Evolutionary conservation across 306 rosid genomes (phyloP), one percentile per base, ranked within the genome.

Genomic region (Vigna reflexopilosa): DNA sequence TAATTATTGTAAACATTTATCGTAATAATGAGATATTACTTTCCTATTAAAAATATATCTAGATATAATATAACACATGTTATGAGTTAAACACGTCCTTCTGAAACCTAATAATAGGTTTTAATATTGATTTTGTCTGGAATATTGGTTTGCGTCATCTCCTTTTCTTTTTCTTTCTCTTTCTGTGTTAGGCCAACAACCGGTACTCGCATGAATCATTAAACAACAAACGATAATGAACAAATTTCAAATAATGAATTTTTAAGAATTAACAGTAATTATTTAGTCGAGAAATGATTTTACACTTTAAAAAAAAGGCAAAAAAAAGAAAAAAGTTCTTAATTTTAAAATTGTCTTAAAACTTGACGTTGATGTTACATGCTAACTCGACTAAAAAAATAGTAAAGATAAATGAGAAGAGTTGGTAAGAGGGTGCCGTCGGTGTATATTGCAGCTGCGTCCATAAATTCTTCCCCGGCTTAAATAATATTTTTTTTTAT

Each of bases 121-220:
- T 12, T 59, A 68, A 58, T 75, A 12, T 59, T 42, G 32, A 40
- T 75, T 34, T 48, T 32, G 22, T 50, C 51, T 67, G 72, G 76
- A 61, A 67, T 54, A 40, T 80, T 80, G 61, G 86, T 17, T 15
- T 40, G 67, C 70, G 70, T 75, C 70, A 47, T 56, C 66, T 6
- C 0, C 6, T 70, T 69, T 17, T n/a, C 15, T 24, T 24, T 24
- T 24, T 24, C 26, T 24, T 2, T 24, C 1, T 24, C 3, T 24
- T 2, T 36, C 61, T 79, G 10, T 79, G 84, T 83, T 83, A 80
- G 94, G 90, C 73, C 89, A 86, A 82, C 94, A 87, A 87, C 87
- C 81, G 32, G 5, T 80, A 58, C 72, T 72, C 80, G 13, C 77
- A 56, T 68, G 52, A 30, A 62, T 72, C 80, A 75, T 83, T 59